Conservation (phyloP, 371 early-diverging fungal genomes). For the Lichtheimia ramosa region DNA sequence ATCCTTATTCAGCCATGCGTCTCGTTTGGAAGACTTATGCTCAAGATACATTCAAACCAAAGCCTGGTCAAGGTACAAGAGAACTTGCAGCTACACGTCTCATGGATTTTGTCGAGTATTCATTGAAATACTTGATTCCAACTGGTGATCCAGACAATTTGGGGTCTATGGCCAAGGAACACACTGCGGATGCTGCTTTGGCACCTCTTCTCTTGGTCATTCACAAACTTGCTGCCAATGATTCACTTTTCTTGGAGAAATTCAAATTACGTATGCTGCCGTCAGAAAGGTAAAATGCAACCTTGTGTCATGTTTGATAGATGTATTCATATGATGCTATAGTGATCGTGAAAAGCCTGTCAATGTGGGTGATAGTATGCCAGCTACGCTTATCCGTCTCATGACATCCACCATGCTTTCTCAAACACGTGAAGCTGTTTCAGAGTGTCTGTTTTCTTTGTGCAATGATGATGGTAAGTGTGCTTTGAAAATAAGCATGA, state of each 20-base stretch:
- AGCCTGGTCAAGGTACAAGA: conserved; percentile 13
- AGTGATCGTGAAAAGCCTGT: conserved; percentile 78
- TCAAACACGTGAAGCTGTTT: conserved; percentile 64
- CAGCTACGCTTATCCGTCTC: conserved; percentile 69
- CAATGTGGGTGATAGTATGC: conserved; percentile 65
- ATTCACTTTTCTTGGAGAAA: conserved; percentile 30
- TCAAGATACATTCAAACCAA: conserved; percentile 11
- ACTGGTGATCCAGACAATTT: conserved; percentile 35
- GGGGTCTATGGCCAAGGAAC: not conserved
- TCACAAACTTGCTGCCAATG: conserved; percentile 45
- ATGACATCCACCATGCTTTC: conserved; percentile 73
- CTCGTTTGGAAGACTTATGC: conserved; percentile 43
- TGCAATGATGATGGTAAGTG: conserved; percentile 78
- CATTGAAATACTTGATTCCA: conserved; percentile 41
- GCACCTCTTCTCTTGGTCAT: conserved; percentile 68
- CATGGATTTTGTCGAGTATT: conserved; percentile 23
- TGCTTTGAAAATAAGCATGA: too few relatives aligned
- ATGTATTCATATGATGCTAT: not conserved
- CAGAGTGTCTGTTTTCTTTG: conserved; percentile 74
- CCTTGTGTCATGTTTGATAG: too few relatives aligned
- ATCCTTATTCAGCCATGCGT: conserved; percentile 36
- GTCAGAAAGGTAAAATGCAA: conserved; percentile 57
- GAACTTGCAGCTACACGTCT: conserved; percentile 13
- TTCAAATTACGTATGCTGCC: conserved; percentile 55
- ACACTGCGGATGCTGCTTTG: conserved; percentile 59